phyloP scores from a whole-genome alignment of 768 basidiomycete genomes.

The Tubosaeta brunneosetosa region DNA sequence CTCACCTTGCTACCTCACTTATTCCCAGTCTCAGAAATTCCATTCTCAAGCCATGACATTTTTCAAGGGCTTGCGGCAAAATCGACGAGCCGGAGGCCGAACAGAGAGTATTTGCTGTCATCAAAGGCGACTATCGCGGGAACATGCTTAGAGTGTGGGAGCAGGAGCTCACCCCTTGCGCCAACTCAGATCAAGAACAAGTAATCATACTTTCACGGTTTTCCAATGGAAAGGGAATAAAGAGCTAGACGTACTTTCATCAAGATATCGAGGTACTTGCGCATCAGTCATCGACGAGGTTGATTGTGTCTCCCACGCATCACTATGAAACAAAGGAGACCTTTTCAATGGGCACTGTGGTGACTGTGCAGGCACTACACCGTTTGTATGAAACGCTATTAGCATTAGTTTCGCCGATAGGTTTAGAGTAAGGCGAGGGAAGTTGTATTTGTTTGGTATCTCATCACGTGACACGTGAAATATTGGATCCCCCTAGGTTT shows the following conservation, averaged over 20 bases:
- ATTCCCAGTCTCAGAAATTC: background rate
- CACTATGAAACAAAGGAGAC: too few relatives aligned
- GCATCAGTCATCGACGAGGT: background rate
- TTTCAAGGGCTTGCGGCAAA: background rate
- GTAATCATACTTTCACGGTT: background rate
- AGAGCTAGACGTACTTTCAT: background rate
- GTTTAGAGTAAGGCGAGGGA: too few relatives aligned
- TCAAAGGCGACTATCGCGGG: background rate
- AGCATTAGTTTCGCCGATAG: too few relatives aligned
- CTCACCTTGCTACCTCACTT: background rate
- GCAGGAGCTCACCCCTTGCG: background rate
- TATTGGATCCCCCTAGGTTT: background rate
- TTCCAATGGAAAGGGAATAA: background rate
- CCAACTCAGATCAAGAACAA: background rate
- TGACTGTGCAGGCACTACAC: too few relatives aligned
- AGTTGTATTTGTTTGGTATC: too few relatives aligned
- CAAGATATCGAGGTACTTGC: background rate
- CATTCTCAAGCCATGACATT: background rate
- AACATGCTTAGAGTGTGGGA: background rate
- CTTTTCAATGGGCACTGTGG: too few relatives aligned
- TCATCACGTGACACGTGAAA: background rate
- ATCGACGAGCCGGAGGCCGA: background rate
- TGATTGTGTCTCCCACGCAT: too few relatives aligned
- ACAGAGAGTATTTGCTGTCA: background rate
- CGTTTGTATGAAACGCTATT: too few relatives aligned